A percentile compares a stretch with the other conserved stretches of the same genome.
Conservation (phyloP, 495 filamentous ascomycete species). For the Lineolata rhizophorae region DNA sequence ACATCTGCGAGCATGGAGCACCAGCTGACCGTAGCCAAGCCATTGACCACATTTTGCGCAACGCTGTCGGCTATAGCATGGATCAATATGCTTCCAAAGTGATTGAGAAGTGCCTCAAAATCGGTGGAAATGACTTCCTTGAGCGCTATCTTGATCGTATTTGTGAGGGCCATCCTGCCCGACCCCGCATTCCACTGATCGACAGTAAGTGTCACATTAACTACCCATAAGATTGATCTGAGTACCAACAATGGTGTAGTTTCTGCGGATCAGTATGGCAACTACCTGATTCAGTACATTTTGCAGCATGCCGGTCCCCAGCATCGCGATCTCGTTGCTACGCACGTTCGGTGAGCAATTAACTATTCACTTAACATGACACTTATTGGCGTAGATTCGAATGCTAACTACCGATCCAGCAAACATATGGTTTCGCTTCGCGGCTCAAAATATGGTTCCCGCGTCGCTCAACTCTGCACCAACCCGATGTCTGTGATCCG, state of each 20-base stretch:
- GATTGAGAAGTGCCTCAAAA: slow-evolving; percentile 96
- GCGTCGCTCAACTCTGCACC: slow-evolving; percentile 96
- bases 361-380: too few relatives aligned
- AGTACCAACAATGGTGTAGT: slow-evolving; percentile 31
- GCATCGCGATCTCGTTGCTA: slow-evolving; percentile 80
- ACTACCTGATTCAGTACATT: slow-evolving; percentile 95
- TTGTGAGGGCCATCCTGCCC: slow-evolving; percentile 73
- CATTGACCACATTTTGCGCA: slow-evolving; percentile 82
- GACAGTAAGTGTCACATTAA: slow-evolving; percentile 39
- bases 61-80: slow-evolving; percentile 91
- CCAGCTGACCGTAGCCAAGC: slow-evolving; percentile 80
- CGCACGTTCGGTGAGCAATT: slow-evolving; percentile 52
- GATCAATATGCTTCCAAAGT: slow-evolving; percentile 99
- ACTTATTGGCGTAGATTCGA: slow-evolving; percentile 1
- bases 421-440: slow-evolving; percentile 99
- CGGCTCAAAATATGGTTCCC: slow-evolving; percentile 94
- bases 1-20: slow-evolving; percentile 92
- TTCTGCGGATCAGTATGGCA: slow-evolving; percentile 94
- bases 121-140: slow-evolving; percentile 77
- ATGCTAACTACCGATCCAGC: slow-evolving; percentile 14
- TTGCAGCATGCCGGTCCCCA: slow-evolving; percentile 65
- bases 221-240: not conserved
- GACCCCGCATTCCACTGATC: slow-evolving; percentile 89
- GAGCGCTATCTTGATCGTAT: slow-evolving; percentile 83
- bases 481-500: slow-evolving; percentile 74